Conservation (phyloP, 352 stramenopile species). For the Globisporangium acanthophoron region DNA sequence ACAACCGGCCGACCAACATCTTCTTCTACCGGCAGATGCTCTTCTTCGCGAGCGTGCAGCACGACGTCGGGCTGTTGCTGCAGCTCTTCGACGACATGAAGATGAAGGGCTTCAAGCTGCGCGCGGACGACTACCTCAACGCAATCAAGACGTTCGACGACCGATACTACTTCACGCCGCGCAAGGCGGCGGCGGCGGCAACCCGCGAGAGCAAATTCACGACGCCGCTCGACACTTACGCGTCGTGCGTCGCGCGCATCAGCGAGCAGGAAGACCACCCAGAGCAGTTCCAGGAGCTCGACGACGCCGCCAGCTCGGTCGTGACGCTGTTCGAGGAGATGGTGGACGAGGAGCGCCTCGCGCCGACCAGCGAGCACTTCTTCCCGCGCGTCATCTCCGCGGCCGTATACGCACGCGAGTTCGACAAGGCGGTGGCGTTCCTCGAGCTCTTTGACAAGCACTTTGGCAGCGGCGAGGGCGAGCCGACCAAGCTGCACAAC, state of each 20-base stretch:
- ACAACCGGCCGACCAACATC: conserved; percentile 41
- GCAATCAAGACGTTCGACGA: conserved; percentile 45
- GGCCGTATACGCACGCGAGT: conserved; percentile 46
- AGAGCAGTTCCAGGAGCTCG: conserved; percentile 32
- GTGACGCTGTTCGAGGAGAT: conserved; percentile 61
- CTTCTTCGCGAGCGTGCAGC: conserved; percentile 27
- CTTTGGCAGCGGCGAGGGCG: not conserved
- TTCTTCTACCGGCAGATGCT: conserved; percentile 63
- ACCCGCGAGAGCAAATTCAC: conserved; percentile 9
- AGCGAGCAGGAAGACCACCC: conserved; percentile 33
- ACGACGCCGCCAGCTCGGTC: conserved; percentile 27
- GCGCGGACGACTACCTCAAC: conserved; percentile 41
- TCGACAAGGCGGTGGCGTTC: conserved; percentile 33
- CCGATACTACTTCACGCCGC: conserved; percentile 28
- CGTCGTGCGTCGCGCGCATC: conserved; percentile 35
- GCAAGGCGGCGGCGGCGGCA: not conserved
- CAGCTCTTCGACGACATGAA: conserved; percentile 57
- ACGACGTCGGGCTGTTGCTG: conserved; percentile 25
- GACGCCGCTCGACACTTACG: conserved; percentile 37
- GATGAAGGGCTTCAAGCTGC: conserved; percentile 60
- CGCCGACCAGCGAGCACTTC: conserved; percentile 21
- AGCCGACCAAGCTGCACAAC: conserved; percentile 21
- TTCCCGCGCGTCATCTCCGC: conserved; percentile 53
- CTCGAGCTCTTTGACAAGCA: conserved; percentile 29
- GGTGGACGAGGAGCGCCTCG: conserved; percentile 40